phyloP scores from a whole-genome alignment of 441 rosid genomes.

The Corymbia citriodora region DNA sequence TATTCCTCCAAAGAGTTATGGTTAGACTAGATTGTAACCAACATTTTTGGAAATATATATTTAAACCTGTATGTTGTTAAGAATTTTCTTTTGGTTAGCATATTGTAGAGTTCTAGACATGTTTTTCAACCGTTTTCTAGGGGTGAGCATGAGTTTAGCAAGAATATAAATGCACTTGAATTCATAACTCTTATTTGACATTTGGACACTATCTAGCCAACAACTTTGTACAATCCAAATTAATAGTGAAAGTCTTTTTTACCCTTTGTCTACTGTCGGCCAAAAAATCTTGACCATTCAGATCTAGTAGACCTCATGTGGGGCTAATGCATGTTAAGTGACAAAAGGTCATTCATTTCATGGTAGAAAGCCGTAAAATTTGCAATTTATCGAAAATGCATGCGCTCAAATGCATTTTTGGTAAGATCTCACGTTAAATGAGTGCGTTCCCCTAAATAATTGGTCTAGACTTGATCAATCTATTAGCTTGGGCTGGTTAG shows the following conservation, averaged over 20 bases:
- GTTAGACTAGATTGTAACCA: no score
- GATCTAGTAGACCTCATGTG: not conserved
- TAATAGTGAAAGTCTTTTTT: not conserved
- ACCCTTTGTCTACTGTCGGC: rapidly evolving
- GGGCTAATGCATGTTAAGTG: not conserved
- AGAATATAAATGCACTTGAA: not conserved
- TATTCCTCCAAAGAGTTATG: no score
- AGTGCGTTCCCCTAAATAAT: not conserved
- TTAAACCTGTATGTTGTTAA: not conserved
- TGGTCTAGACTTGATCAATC: not conserved
- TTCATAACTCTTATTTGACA: not conserved
- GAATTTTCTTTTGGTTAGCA: not conserved
- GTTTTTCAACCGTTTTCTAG: not conserved
- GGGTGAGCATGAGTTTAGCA: not conserved
- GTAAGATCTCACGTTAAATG: not conserved
- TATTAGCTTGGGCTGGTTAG: not conserved
- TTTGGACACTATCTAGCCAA: not conserved
- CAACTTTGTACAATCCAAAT: not conserved
- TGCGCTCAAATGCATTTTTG: not conserved
- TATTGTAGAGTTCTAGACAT: not conserved
- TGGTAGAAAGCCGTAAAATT: not conserved
- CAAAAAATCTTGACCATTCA: not conserved
- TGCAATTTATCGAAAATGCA: not conserved
- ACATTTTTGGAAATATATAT: no score
- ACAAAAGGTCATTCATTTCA: not conserved